A percentile compares a stretch with the other conserved stretches of the same genome.
Evolutionary conservation across 495 filamentous ascomycete species (phyloP).

Genomic region (Parmelia sp.): DNA sequence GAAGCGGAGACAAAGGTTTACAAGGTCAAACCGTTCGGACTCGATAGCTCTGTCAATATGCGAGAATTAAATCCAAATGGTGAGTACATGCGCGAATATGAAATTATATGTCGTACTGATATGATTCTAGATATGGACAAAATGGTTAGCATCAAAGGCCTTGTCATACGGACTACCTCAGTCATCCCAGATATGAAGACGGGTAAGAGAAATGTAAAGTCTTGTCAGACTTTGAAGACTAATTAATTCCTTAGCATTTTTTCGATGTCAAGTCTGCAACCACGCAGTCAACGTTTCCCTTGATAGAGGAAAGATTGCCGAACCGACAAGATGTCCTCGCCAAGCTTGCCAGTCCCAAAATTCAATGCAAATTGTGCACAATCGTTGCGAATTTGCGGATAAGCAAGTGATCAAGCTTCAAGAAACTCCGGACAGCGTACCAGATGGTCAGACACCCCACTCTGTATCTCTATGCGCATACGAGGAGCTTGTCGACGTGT

Average conservation of each 20-base stretch:
- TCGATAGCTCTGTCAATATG: constrained; percentile 83
- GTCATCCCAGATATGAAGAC: constrained; percentile 98
- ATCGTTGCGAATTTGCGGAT: constrained; percentile 88
- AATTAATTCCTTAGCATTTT: constrained; percentile 56
- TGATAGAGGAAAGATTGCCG: constrained; percentile 91
- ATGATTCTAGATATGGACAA: constrained; percentile 75
- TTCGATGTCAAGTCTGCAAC: constrained; percentile 87
- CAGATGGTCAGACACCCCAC: constrained; percentile 95
- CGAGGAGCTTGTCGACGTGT: constrained; percentile 93
- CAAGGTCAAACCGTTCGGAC: constrained; percentile 82
- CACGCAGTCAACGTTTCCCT: constrained; percentile 86
- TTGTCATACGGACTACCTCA: constrained; percentile 92
- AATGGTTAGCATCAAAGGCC: constrained; percentile 88
- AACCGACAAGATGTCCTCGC: constrained; percentile 86
- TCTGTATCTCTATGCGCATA: constrained; percentile 95
- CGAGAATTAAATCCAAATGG: constrained; percentile 86
- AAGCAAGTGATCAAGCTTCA: constrained; percentile 99
- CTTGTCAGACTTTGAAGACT: not conserved
- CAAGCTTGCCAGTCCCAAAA: constrained; percentile 77
- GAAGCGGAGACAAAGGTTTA: constrained; percentile 68
- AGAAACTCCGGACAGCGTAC: constrained; percentile 90
- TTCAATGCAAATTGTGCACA: constrained; percentile 97
- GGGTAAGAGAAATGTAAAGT: constrained; percentile 35
- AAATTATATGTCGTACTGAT: constrained; percentile 20
- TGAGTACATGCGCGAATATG: constrained; percentile 28